Conservation (phyloP, 108 stramenopile species). For the Hondaea fermentalgiana region DNA sequence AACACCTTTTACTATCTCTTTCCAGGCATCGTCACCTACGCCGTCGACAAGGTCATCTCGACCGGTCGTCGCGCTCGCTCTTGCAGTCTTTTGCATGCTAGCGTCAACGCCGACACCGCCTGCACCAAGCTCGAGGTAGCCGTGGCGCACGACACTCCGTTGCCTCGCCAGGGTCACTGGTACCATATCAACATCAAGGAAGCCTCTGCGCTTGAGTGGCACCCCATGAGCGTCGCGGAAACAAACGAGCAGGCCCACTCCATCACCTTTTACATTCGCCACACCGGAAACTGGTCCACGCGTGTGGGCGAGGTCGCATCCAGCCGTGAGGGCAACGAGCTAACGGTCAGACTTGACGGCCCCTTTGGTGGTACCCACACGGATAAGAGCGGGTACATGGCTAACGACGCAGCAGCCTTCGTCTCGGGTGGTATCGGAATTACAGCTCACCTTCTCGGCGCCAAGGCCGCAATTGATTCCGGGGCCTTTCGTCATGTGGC, state of each 20-base stretch:
- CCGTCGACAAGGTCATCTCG: conserved; percentile 4
- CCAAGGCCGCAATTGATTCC: not conserved
- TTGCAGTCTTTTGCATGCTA: not conserved
- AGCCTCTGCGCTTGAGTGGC: not conserved
- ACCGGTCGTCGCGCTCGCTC: not conserved
- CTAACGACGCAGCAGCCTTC: not conserved
- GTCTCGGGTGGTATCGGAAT: conserved; percentile 8
- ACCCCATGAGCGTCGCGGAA: not conserved
- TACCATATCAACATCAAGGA: not conserved
- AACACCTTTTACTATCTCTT: not conserved
- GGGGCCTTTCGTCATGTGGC: not conserved
- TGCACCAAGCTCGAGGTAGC: not conserved
- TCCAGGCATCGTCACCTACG: not conserved
- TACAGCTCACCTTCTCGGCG: not conserved
- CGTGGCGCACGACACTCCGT: not conserved
- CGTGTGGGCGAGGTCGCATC: not conserved
- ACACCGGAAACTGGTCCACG: conserved; percentile 3
- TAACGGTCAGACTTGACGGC: not conserved
- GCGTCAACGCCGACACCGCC: not conserved
- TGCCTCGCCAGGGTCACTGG: not conserved
- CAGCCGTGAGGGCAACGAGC: not conserved
- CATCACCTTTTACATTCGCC: not conserved
- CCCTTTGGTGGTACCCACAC: conserved; percentile 9
- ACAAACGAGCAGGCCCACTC: not conserved
- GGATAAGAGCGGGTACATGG: not conserved